Evolutionary conservation across 1,284 basidiomycete species (phyloP).

Genomic region (Wallemia mellicola): DNA sequence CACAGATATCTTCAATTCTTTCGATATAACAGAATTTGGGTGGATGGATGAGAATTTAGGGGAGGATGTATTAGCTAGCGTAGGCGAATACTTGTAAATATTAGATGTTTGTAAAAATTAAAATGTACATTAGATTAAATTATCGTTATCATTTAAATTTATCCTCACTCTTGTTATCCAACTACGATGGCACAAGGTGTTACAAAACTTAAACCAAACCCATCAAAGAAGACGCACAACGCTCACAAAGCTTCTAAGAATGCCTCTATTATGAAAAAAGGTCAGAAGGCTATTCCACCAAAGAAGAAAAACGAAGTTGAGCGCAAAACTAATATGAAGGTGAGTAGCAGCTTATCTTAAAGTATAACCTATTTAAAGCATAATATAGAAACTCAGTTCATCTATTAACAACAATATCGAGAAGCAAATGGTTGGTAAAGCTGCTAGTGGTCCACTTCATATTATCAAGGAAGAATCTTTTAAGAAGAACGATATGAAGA

Average conservation of each 20-base stretch:
- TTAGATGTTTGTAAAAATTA: too few species aligned
- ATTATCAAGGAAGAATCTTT: constrained; percentile 80
- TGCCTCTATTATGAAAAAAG: constrained; percentile 26
- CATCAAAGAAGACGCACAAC: background rate
- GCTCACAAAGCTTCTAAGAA: background rate
- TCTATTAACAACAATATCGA: constrained; percentile 74
- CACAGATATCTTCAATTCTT: background rate
- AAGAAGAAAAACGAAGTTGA: constrained; percentile 38
- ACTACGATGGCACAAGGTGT: background rate
- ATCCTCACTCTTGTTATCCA: background rate
- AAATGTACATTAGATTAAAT: too few species aligned
- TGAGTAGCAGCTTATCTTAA: constrained; percentile 10
- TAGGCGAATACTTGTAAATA: background rate
- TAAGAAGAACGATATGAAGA: constrained; percentile 2
- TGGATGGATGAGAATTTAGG: too few species aligned
- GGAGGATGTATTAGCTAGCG: background rate
- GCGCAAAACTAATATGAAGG: constrained; percentile 36
- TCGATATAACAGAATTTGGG: too few species aligned
- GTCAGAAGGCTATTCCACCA: constrained; percentile 32
- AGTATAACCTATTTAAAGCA: constrained; percentile 3
- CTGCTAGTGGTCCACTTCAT: constrained; percentile 49
- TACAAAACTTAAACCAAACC: background rate
- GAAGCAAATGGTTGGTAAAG: constrained; percentile 58
- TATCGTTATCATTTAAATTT: background rate
- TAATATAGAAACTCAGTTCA: constrained; percentile 35